Conservation (phyloP, 371 early-diverging fungal species). For the Lichtheimia hyalospora region DNA sequence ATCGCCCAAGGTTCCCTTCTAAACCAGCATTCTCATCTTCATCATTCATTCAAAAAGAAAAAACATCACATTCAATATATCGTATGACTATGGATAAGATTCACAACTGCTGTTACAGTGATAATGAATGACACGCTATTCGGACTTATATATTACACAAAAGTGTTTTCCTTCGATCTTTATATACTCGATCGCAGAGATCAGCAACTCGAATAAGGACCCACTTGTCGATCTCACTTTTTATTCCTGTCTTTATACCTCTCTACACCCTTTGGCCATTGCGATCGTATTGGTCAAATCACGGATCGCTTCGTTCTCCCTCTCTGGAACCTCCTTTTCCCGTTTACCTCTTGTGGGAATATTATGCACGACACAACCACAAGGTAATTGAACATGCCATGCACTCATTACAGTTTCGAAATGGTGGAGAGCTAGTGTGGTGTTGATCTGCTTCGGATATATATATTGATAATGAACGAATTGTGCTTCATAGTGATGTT, state of each 20-base stretch:
- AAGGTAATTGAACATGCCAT: not conserved
- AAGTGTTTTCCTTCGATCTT: not conserved
- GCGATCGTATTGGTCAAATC: too few relatives aligned
- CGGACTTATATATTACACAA: not conserved
- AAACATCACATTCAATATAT: not conserved
- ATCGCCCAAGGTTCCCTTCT: not conserved
- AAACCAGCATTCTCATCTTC: not conserved
- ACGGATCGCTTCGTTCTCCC: not conserved
- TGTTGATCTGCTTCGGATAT: not conserved
- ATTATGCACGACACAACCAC: constrained; percentile 1
- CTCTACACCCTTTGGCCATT: too few relatives aligned
- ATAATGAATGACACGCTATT: not conserved
- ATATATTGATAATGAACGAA: not conserved
- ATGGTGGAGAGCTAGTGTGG: not conserved
- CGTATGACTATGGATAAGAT: not conserved
- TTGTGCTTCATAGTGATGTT: not conserved
- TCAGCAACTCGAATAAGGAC: not conserved
- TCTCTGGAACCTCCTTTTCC: not conserved
- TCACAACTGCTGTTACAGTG: not conserved
- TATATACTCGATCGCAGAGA: not conserved
- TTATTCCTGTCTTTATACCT: not conserved
- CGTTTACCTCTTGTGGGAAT: not conserved
- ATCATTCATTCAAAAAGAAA: not conserved
- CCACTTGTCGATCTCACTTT: not conserved
- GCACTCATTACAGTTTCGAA: not conserved